phyloP scores from a whole-genome alignment of 306 rosid genomes.

The Benincasa hispida region DNA sequence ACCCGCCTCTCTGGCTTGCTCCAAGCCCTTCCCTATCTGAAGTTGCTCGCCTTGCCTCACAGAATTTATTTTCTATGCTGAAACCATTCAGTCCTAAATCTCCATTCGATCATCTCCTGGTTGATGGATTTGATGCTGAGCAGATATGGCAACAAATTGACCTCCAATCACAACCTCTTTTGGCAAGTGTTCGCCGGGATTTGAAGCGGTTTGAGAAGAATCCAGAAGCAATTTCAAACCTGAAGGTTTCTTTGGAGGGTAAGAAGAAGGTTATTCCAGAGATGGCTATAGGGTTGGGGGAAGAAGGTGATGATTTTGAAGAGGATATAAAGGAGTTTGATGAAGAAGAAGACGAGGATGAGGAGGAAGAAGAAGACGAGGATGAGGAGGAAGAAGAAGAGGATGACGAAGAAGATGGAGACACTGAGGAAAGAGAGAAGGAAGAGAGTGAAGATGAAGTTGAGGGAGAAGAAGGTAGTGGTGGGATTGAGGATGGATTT shows the following conservation, averaged over 20 bases:
- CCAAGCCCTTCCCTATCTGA: slow-evolving; percentile 36
- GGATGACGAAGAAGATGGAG: neutral
- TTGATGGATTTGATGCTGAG: slow-evolving; percentile 76
- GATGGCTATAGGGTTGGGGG: neutral
- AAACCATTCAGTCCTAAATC: slow-evolving; percentile 53
- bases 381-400: slow-evolving; percentile 1
- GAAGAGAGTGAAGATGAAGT: slow-evolving; percentile 10
- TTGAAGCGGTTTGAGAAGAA: slow-evolving; percentile 42
- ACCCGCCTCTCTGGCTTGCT: slow-evolving; percentile 45
- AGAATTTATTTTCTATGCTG: slow-evolving; percentile 46
- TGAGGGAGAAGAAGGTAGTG: slow-evolving; percentile 9
- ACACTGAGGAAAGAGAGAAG: neutral
- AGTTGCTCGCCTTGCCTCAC: slow-evolving; percentile 62
- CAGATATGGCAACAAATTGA: slow-evolving; percentile 99
- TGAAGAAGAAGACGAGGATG: slow-evolving; percentile 21
- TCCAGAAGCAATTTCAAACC: slow-evolving; percentile 35
- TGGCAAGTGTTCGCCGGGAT: slow-evolving; percentile 52
- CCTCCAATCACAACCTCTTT: slow-evolving; percentile 65
- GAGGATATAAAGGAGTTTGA: slow-evolving; percentile 38
- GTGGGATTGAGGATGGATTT: slow-evolving; percentile 60
- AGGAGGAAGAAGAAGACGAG: neutral
- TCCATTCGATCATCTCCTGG: slow-evolving; percentile 59
- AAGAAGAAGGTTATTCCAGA: slow-evolving; percentile 16
- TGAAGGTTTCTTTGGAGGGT: slow-evolving; percentile 18
- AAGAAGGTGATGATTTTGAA: slow-evolving; percentile 30